Percentiles rank a stretch among this genome's conserved stretches.
These are phyloP conservation scores for Priceomyces melissophilus DNA, from an alignment of 805 yeast species.

Conservation along the genomic window DNA sequence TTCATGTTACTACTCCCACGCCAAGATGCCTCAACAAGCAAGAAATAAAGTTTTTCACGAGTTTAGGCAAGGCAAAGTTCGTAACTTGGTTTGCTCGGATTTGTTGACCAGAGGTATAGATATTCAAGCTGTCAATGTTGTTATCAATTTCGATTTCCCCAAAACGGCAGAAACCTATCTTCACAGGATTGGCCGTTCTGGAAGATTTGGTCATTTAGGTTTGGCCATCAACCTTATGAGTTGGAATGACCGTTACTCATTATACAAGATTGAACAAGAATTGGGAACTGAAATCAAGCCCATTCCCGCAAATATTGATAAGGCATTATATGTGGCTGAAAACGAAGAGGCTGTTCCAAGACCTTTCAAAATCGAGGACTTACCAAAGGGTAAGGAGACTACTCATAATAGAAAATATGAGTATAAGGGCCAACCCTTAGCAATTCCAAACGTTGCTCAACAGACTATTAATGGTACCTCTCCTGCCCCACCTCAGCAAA, in stretches of 20 bases:
- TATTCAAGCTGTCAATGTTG: conserved; percentile 98
- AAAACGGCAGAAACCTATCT: conserved; percentile 95
- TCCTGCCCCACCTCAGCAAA: conserved; percentile 5
- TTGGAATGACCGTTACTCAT: conserved; percentile 92
- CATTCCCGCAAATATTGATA: conserved; percentile 91
- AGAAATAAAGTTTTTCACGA: conserved; percentile 98
- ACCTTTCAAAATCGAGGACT: conserved; percentile 75
- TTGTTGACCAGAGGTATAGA: conserved; percentile 97
- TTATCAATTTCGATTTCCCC: conserved; percentile 97
- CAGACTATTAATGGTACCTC: conserved; percentile 4
- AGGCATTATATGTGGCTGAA: conserved; percentile 81
- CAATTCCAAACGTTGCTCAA: neutral
- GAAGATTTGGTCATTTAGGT: conserved; percentile 98
- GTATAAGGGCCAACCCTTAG: conserved; percentile 45
- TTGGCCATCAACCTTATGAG: conserved; percentile 93
- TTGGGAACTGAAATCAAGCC: conserved; percentile 96
- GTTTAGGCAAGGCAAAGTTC: conserved; percentile 95
- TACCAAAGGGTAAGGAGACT: conserved; percentile 45
- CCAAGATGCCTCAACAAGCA: conserved; percentile 95
- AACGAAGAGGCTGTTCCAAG: conserved; percentile 74
- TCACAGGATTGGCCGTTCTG: conserved; percentile 98
- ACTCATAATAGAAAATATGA: conserved; percentile 33
- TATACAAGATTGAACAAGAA: conserved; percentile 95
- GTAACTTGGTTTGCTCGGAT: conserved; percentile 96
- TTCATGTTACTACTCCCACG: conserved; percentile 96